Conservation (phyloP, 331 rosid genomes). For the Prunus yedoensis region DNA sequence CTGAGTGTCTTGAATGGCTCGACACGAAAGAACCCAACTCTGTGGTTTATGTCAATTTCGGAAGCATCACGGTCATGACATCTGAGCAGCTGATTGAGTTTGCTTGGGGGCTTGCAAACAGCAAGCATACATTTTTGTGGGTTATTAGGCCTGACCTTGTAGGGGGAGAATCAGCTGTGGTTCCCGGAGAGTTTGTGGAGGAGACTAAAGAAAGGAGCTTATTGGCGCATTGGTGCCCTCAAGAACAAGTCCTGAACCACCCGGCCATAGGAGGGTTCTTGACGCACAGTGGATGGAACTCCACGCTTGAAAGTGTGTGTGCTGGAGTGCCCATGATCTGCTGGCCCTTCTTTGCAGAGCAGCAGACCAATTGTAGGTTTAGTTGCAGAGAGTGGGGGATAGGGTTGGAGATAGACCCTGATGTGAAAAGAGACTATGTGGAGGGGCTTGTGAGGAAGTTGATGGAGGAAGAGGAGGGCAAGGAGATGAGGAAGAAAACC, state of each 20-base stretch:
- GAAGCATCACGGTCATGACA: slow-evolving; percentile 33
- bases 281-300: slow-evolving; percentile 41
- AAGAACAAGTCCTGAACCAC: slow-evolving; percentile 36
- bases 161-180: slow-evolving; percentile 10
- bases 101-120: slow-evolving; percentile 34
- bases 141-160: slow-evolving; percentile 32
- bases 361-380: slow-evolving; percentile 37
- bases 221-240: slow-evolving; percentile 47
- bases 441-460: slow-evolving; percentile 51
- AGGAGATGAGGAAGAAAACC: slow-evolving; percentile 37
- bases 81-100: slow-evolving; percentile 26
- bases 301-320: slow-evolving; percentile 22
- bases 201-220: slow-evolving; percentile 40
- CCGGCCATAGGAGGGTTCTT: slow-evolving; percentile 35
- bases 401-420: slow-evolving; percentile 48
- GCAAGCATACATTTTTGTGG: slow-evolving; percentile 29
- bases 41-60: slow-evolving; percentile 35
- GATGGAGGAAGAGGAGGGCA: slow-evolving; percentile 45
- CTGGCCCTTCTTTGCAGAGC: slow-evolving; percentile 42
- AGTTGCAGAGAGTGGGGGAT: slow-evolving; percentile 52
- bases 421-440: slow-evolving; percentile 39
- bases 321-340: slow-evolving; percentile 32
- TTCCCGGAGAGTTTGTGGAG: slow-evolving; percentile 27
- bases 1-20: slow-evolving; percentile 27
- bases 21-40: slow-evolving; percentile 11